Conservation (phyloP, 2,329 filamentous ascomycete species). For the Rutstroemia sydowiana region DNA sequence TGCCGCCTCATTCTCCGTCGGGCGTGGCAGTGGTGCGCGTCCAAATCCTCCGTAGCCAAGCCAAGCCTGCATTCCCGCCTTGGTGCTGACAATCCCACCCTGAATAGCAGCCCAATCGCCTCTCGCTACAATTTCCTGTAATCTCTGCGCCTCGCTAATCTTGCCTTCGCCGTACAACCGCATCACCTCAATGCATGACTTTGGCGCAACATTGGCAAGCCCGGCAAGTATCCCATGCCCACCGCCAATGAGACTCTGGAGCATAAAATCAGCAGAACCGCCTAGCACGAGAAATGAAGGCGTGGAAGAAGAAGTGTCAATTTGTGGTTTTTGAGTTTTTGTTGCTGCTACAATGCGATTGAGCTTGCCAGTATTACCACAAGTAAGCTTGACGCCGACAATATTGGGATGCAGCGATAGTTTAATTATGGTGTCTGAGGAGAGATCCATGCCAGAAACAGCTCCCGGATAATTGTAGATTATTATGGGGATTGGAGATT, state of each 20-base stretch:
- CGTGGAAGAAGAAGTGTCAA: constrained; percentile 7
- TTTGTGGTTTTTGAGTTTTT: constrained; percentile 43
- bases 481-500: constrained; percentile 67
- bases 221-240: constrained; percentile 67
- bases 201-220: constrained; percentile 62
- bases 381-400: constrained; percentile 85
- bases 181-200: constrained; percentile 54
- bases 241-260: constrained; percentile 63
- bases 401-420: constrained; percentile 78
- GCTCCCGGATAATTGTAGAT: constrained; percentile 91
- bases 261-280: constrained; percentile 66
- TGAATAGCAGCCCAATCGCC: constrained; percentile 66
- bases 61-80: constrained; percentile 54
- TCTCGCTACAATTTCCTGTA: constrained; percentile 57
- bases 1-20: constrained; percentile 40
- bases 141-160: constrained; percentile 49
- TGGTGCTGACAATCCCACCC: constrained; percentile 62
- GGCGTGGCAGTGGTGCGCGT: constrained; percentile 44
- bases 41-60: constrained; percentile 54
- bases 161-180: constrained; percentile 54
- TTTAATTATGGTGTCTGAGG: constrained; percentile 76
- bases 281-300: constrained; percentile 62
- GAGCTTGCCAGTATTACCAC: constrained; percentile 65
- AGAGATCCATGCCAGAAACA: constrained; percentile 80
- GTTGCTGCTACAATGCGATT: constrained; percentile 47